A percentile compares a stretch with the other conserved stretches of the same genome.
phyloP scores from a whole-genome alignment of 306 rosid genomes.

The Castanospermum australe region DNA sequence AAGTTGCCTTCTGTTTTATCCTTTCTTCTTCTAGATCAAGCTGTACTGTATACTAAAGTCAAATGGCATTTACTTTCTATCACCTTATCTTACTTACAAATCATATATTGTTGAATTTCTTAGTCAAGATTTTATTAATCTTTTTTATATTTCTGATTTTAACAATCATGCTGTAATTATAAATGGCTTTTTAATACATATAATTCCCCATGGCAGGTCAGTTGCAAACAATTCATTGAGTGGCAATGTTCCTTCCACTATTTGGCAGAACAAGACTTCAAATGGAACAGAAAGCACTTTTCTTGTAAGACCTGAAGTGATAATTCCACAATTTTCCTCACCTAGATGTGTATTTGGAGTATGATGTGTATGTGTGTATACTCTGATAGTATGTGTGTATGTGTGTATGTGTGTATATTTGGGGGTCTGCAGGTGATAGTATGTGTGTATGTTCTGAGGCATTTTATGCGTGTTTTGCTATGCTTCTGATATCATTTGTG shows the following conservation, averaged over 20 bases:
- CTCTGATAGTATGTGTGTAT: background rate
- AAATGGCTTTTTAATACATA: background rate
- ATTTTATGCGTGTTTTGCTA: background rate
- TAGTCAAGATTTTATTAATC: background rate
- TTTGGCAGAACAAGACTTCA: conserved; percentile 61
- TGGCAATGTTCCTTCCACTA: conserved; percentile 62
- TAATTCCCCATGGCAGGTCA: conserved; percentile 59
- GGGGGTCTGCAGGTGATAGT: background rate
- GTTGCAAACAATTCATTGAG: conserved; percentile 68
- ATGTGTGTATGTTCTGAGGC: background rate
- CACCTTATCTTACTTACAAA: background rate
- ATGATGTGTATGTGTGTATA: background rate
- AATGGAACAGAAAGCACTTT: conserved; percentile 37
- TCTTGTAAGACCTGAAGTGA: conserved; percentile 56
- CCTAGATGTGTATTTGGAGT: background rate
- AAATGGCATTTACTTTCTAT: background rate
- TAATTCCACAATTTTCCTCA: background rate
- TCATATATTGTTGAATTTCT: background rate
- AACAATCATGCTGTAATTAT: background rate
- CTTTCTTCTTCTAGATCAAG: background rate
- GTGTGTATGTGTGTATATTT: background rate
- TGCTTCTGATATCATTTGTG: background rate
- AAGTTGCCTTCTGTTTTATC: conserved; percentile 33
- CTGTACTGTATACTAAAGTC: background rate
- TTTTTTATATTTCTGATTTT: background rate